phyloP scores from a whole-genome alignment of 371 early-diverging fungal genomes.

The Blakeslea trispora region DNA sequence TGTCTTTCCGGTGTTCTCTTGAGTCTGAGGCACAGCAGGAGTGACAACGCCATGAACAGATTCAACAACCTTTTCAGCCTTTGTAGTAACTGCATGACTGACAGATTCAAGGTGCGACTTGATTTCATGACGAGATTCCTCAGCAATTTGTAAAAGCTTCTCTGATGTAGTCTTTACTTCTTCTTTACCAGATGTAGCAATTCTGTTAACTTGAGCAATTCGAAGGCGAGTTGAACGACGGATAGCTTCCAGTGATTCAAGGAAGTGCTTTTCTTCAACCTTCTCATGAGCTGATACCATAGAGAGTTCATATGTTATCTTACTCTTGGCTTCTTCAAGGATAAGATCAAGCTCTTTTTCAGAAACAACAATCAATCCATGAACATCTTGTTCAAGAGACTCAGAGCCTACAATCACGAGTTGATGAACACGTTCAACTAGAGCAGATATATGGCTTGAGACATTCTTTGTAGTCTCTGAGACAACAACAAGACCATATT shows the following conservation, averaged over 20 bases:
- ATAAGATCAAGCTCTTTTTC: slow-evolving; percentile 21
- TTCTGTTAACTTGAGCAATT: slow-evolving; percentile 21
- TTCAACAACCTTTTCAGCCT: slow-evolving; percentile 18
- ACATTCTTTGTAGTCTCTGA: slow-evolving; percentile 25
- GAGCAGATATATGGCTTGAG: slow-evolving; percentile 16
- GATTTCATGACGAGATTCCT: slow-evolving; percentile 29
- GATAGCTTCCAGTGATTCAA: slow-evolving; percentile 20
- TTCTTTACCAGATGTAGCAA: slow-evolving; percentile 15
- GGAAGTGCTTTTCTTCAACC: slow-evolving; percentile 25
- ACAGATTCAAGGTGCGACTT: slow-evolving; percentile 15
- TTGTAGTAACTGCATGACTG: slow-evolving; percentile 10
- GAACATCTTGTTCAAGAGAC: slow-evolving; percentile 19
- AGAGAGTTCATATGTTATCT: slow-evolving; percentile 23
- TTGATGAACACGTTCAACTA: slow-evolving; percentile 24
- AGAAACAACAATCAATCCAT: slow-evolving; percentile 4
- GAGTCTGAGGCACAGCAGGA: slow-evolving; percentile 6
- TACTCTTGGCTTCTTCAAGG: slow-evolving; percentile 28
- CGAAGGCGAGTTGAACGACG: slow-evolving; percentile 21
- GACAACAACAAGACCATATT: slow-evolving; percentile 27
- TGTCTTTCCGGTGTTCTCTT: not conserved
- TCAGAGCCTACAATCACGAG: slow-evolving; percentile 13
- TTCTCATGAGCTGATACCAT: slow-evolving; percentile 25
- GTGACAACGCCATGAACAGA: not conserved
- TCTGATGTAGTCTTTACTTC: slow-evolving; percentile 18
- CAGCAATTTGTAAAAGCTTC: slow-evolving; percentile 26